Base-by-base conservation (phyloP, 768 basidiomycete species). In the Lyophyllum shimeji region DNA sequence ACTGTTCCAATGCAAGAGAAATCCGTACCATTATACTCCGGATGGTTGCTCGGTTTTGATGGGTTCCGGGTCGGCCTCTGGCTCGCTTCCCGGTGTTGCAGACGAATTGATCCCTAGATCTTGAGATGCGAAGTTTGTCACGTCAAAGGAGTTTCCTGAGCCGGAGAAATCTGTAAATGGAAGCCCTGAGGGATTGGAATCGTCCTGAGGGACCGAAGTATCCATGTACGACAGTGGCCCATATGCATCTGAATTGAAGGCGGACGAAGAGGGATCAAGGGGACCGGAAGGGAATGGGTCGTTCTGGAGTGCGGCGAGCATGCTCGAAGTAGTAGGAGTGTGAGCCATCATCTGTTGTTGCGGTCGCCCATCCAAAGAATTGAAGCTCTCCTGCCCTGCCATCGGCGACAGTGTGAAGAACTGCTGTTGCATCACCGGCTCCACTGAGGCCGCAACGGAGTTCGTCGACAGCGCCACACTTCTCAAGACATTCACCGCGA, bases 381-480 rank as follows among this genome's bases (percentile, higher is more conserved):
- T 80, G 62, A 92, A 93, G 65, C 73, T 85, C 69, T 93, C 92
- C 65, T 93, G 90, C 23, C 90, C 91, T 27, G 86, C 82, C 90
- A 93, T 93, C n/a, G 92, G 90, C 52, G 90, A 93, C 54, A 93
- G 75, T 3, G 89, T 81, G 69, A 90, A 90, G 74, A 88, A 95
- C 64, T 91, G 87, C 65, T 93, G 91, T 63, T 93, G 92, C 82
- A 93, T 92, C 54, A 93, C 86, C 29, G 92, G 91, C 66, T 95
- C 92, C 51, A 95, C 92, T 23, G 92, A 94, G 20, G 91, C 91
- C 27, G 92, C 92, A 52, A 95, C 92, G 18, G 91, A 93, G 72
- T 92, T 93, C 21, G 91, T 94, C 25, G 92, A 93, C 56, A 95
- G 74, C 1, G 93, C 93, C 59, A 95, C 92, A 63, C 80, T 90